Conservation (phyloP, 2,329 filamentous ascomycete genomes). For the Aspergillus sp. region DNA sequence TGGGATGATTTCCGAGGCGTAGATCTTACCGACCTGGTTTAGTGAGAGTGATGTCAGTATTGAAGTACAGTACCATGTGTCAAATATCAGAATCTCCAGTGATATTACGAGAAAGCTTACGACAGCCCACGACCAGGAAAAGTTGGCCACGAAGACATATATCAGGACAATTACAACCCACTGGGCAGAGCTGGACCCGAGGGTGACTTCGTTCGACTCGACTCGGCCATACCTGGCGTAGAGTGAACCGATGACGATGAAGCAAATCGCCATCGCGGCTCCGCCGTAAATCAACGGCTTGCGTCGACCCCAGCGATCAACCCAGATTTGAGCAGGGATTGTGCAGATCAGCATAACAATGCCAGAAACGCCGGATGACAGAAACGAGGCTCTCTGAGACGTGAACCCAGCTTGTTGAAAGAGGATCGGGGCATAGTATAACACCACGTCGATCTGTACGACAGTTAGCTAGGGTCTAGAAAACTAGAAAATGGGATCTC, state of each 20-base stretch:
- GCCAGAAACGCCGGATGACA: conserved; percentile 31
- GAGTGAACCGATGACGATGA: conserved; percentile 13
- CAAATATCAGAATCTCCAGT: background rate
- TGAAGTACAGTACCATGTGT: too few relatives aligned
- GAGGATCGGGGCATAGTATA: conserved; percentile 33
- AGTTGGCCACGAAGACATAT: conserved; percentile 30
- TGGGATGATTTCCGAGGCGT: conserved; percentile 19
- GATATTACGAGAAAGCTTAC: conserved; percentile 6
- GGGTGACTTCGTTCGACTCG: conserved; percentile 16
- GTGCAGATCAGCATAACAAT: conserved; percentile 32
- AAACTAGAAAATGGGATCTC: background rate
- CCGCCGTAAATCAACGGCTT: conserved; percentile 28
- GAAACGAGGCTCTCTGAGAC: conserved; percentile 22
- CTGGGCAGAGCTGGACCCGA: conserved; percentile 18
- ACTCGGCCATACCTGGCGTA: conserved; percentile 11
- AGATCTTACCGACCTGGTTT: conserved; percentile 19
- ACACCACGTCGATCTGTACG: conserved; percentile 15
- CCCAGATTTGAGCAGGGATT: conserved; percentile 28
- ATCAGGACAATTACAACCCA: conserved; percentile 29
- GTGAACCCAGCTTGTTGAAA: conserved; percentile 30
- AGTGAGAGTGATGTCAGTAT: background rate
- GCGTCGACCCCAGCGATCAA: conserved; percentile 30
- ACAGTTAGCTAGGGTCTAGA: background rate
- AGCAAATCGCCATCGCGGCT: conserved; percentile 24
- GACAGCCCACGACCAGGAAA: conserved; percentile 30